These are phyloP conservation scores for Sphagnurus paluster DNA, from an alignment of 1,284 basidiomycete genomes.

Conservation along the genomic window DNA sequence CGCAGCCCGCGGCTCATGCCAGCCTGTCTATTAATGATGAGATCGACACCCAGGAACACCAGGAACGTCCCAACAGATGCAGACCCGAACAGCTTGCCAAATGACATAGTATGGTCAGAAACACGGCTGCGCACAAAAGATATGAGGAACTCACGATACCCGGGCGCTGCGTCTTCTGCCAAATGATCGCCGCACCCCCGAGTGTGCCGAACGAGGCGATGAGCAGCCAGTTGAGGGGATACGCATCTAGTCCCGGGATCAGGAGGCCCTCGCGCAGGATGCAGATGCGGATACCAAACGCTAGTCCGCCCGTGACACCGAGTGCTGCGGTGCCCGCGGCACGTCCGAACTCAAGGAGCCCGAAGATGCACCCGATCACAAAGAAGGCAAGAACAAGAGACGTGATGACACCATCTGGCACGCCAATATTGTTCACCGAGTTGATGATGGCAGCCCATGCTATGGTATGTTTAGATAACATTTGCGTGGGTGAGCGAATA, in stretches of 20 bases:
- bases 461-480: too few relatives aligned
- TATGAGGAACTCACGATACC: conserved; percentile 49
- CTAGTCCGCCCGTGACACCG: conserved; percentile 51
- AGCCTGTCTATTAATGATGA: conserved; percentile 53
- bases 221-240: conserved; percentile 55
- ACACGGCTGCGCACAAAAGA: too few relatives aligned
- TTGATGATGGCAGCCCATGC: conserved; percentile 66
- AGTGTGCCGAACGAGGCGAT: conserved; percentile 41
- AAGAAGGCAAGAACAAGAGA: conserved; percentile 50
- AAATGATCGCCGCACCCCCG: conserved; percentile 41
- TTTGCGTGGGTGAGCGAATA: neutral
- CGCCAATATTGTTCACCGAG: conserved; percentile 43
- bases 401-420: conserved; percentile 53
- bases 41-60: conserved; percentile 52
- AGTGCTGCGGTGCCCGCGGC: conserved; percentile 45
- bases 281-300: conserved; percentile 55
- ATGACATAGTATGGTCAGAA: neutral
- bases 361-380: conserved; percentile 49
- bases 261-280: conserved; percentile 52
- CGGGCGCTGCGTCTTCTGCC: conserved; percentile 38
- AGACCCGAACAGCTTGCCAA: conserved; percentile 39
- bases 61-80: conserved; percentile 63
- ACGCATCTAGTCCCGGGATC: conserved; percentile 35
- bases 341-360: conserved; percentile 50
- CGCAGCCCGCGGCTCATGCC: conserved; percentile 66